phyloP scores from a whole-genome alignment of 2,329 filamentous ascomycete species.

The Ophiostoma triangulosporum region DNA sequence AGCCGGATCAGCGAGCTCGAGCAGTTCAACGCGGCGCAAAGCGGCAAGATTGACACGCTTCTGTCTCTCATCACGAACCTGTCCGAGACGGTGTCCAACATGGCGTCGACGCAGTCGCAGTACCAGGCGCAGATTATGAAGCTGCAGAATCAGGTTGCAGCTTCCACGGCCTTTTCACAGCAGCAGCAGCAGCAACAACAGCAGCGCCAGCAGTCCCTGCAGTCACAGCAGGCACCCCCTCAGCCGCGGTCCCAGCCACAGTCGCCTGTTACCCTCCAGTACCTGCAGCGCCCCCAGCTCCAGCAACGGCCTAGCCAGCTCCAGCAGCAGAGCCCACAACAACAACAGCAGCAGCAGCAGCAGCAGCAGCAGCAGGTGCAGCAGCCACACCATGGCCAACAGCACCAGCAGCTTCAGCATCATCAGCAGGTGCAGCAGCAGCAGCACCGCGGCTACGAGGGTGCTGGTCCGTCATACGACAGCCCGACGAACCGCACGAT shows the following conservation, averaged over 20 bases:
- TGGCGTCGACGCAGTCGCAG: slow-evolving; percentile 54
- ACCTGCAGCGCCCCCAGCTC: background rate
- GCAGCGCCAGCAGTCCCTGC: slow-evolving; percentile 7
- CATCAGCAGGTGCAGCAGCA: slow-evolving; percentile 8
- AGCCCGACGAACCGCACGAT: slow-evolving; percentile 7
- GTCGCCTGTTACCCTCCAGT: background rate
- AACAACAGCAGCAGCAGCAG: slow-evolving; percentile 6
- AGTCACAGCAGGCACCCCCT: background rate
- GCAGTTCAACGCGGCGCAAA: slow-evolving; percentile 38
- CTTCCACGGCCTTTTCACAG: background rate
- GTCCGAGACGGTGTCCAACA: slow-evolving; percentile 53
- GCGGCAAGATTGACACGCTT: slow-evolving; percentile 60
- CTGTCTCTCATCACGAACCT: slow-evolving; percentile 51
- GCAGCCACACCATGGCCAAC: slow-evolving; percentile 12
- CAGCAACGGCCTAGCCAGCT: background rate
- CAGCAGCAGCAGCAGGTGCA: slow-evolving; percentile 11
- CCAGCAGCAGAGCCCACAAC: slow-evolving; percentile 3
- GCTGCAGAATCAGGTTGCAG: slow-evolving; percentile 23
- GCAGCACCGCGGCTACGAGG: slow-evolving; percentile 4
- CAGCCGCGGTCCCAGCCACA: background rate
- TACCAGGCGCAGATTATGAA: slow-evolving; percentile 53
- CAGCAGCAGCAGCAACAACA: background rate
- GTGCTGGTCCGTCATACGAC: slow-evolving; percentile 2
- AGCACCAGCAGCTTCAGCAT: slow-evolving; percentile 9
- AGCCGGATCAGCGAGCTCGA: slow-evolving; percentile 37